Evolutionary conservation across 2,329 filamentous ascomycete species (phyloP), one percentile per base, ranked within the genome.

Genomic region (Clonostachys solani): DNA sequence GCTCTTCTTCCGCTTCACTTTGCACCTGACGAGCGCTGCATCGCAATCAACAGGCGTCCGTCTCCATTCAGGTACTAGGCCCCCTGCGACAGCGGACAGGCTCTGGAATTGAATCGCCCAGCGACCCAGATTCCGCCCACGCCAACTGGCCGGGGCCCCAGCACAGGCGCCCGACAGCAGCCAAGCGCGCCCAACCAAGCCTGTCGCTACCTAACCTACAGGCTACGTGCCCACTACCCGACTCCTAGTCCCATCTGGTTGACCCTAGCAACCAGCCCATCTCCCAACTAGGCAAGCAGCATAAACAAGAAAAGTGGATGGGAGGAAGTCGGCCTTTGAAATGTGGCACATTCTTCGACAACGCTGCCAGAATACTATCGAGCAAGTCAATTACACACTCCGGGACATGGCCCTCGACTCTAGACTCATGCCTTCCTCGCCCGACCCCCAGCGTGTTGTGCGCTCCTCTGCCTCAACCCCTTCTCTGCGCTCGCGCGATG

Each of bases 401-500:
- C 55, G 60, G 52, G 67, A 58, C 52, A 70, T 74, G 59, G 65
- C 69, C 51, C 55, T 72, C 47, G 67, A 73, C 49, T 59, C 65
- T 47, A 67, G 72, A 57, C 60, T 75, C 48, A 72, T 79, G 67
- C 71, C 72, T 45, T 41, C 42, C 38, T 47, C 53, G 52, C 42
- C 46, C 17, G 42, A 57, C 56, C 60, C 64, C 50, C 52, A 56
- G 47, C 57, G 58, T 44, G 51, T 69, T 40, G 66, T 80, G 49
- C 73, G 70, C 58, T 91, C 87, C 17, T 85, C 81, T 47, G 88
- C 88, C 43, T 92, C 88, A 47, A 92, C 86, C 49, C 88, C 88
- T 35, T 91, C 87, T 23, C 71, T 92, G 58, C 80, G 88, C 51
- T 86, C 86, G 37, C 80, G 83, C 61, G 86, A 89, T 70, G 81